Base-by-base conservation (phyloP, 306 rosid species). In the Prunus dulcis region DNA sequence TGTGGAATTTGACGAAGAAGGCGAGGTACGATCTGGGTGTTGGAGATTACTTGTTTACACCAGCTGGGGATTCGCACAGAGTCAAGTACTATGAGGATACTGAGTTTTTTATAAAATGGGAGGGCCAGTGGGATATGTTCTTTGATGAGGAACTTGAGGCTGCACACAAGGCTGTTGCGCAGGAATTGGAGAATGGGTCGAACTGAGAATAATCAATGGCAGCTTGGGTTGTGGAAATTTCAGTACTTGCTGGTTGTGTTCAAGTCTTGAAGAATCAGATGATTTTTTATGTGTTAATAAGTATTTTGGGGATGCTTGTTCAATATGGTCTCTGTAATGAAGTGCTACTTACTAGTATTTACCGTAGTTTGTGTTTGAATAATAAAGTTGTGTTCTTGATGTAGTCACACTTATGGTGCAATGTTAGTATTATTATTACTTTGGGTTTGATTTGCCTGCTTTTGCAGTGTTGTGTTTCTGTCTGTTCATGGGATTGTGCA, bases 51-150 rank as follows among this genome's bases (percentile, higher is more conserved):
- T 62, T 93, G 79, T 91, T 89, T 32, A 93, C 98, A 34, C 98
- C 97, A 0, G 89, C 88, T 2, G 88, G 90, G 12, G 98, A 91
- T 79, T 93, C 91, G 58, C 98, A 93, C 47, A 76, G 97, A 41
- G 98, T 93, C 9, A 86, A 86, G 78, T 93, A 91, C 69, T 60
- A 88, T 2, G 96, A 87, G 49, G 97, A 90, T 14, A 91, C 98
- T 5, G 83, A 91, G 79, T 93, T 93, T 25, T 93, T 93, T 80
- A 93, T 93, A 67, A 93, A 86, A 77, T 93, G 98, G 98, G 98
- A 93, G 81, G 97, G 98, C 0, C 88, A 87, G 2, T 93, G 97
- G 98, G 97, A 93, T 49, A 86, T 91, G 92, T 88, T 93, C 82
- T 91, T 93, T 67, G 96, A 91, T 15, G 97, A 93, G 77, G 97